Base-by-base conservation (phyloP, 768 basidiomycete genomes). In the Glaciozyma martinii region DNA sequence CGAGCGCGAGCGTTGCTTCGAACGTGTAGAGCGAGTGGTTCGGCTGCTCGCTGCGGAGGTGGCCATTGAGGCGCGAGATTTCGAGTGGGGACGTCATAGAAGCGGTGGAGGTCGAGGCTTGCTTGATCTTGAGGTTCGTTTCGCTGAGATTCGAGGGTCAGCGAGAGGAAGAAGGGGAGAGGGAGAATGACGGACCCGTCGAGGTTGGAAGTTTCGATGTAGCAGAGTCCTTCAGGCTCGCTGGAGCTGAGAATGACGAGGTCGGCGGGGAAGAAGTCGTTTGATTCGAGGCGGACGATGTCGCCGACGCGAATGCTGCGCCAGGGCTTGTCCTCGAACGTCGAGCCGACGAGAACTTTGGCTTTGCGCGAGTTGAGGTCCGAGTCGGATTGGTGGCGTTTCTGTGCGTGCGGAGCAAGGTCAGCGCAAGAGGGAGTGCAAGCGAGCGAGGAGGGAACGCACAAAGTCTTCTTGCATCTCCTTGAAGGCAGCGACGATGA, bases 61-160 rank as follows among this genome's bases (percentile, higher is more conserved):
- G 85, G 18, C 95, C 95, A 46, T 82, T 84, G 2, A 99, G 80
- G 10, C 83, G 76, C 23, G 82, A 80, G 49, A 91, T 86, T 15
- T 86, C 81, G 10, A 83, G 77, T 1, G 94, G 92, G 4, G 89
- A 83, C 8, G 86, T 90, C 50, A 97, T 81, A 8, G 81, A 73
- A 0, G 88, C 78, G 1, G 92, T 97, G 42, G 89, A 84, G 1
- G 88, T 80, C 4, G 88, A 88, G 0, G 89, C 89, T 77, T 99
- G 92, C 75, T 99, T 99, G 78, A 99, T 98, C 80, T 98, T 99
- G 71, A 99, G 82, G 74, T 98, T 98, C 6, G 95, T 99, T 79
- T 98, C 95, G 30, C 91, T 91, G 59, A 3, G 27, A 9, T 21
- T 37, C 19, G 30, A 25, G 15, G 46, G 43, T 5, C 63, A 60